Base-by-base conservation (phyloP, 306 rosid genomes). In the Lotus japonicus region DNA sequence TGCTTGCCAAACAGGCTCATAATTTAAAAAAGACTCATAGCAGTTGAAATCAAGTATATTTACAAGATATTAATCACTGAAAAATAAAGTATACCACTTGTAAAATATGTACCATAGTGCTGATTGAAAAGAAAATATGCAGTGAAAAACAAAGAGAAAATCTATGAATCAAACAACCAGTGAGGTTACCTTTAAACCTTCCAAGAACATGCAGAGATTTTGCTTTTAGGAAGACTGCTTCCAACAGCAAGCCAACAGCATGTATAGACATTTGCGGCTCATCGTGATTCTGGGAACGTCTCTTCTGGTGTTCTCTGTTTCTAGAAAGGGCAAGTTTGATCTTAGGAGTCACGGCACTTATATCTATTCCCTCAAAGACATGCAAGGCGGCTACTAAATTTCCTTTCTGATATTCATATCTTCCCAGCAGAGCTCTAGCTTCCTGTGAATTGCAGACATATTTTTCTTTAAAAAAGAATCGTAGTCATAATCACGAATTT, bases 401-500 rank as follows among this genome's bases (percentile, higher is more conserved):
- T 81, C 99, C 99, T 75, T 95, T 95, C 72, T 87, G 95, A 80
- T 88, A 95, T 75, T 95, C 97, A 58, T 84, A 85, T 81, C 95
- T 85, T 64, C 99, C 99, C 69, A 95, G 80, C 67, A 87, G 71
- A 26, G 97, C 97, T 81, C 97, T 87, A 73, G 97, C 97, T 85
- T 90, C 99, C 99, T 88, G 87, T 80, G 84, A 46, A 81, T 48
- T 31, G 54, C 63, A 68, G 41, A 74, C 36, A 76, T 38, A 38
- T 46, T 61, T 49, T 10, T 46, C 50, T 68, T 45, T 50, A 55
- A 70, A 70, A 58, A 64, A 46, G 9, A 39, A 8, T 11, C 11
- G 62, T 64, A 58, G 26, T 60, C 23, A 35, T 36, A 54, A 60
- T 11, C 48, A 70, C 23, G 19, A 12, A n/a, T 35, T 65, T 21